phyloP scores from a whole-genome alignment of 2,329 filamentous ascomycete species.

The Trichoderma hamatum region DNA sequence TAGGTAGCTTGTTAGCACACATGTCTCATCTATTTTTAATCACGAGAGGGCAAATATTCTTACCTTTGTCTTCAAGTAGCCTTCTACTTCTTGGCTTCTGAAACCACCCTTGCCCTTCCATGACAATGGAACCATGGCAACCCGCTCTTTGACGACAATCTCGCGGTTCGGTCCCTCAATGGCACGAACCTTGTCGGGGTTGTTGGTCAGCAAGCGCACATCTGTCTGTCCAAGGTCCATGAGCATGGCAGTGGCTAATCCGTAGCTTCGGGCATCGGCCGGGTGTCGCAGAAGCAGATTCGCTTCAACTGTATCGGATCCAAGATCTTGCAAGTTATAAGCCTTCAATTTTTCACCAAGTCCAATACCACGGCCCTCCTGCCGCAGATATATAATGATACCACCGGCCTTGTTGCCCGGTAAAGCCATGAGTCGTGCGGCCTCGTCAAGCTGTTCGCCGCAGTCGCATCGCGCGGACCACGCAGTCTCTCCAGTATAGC shows the following conservation, averaged over 20 bases:
- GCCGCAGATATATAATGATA: slow-evolving; percentile 92
- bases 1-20: slow-evolving; percentile 41
- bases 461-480: slow-evolving; percentile 98
- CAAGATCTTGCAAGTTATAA: slow-evolving; percentile 95
- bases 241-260: slow-evolving; percentile 93
- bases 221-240: slow-evolving; percentile 79
- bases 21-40: background rate
- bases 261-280: slow-evolving; percentile 92
- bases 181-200: slow-evolving; percentile 93
- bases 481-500: slow-evolving; percentile 97
- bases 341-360: slow-evolving; percentile 95
- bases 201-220: slow-evolving; percentile 88
- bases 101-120: slow-evolving; percentile 89
- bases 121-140: slow-evolving; percentile 92
- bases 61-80: slow-evolving; percentile 94
- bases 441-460: slow-evolving; percentile 96
- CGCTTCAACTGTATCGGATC: slow-evolving; percentile 96
- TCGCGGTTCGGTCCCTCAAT: slow-evolving; percentile 91
- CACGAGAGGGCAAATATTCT: slow-evolving; percentile 36
- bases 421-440: slow-evolving; percentile 86
- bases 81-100: slow-evolving; percentile 84
- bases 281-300: slow-evolving; percentile 90
- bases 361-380: slow-evolving; percentile 94
- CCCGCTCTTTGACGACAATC: slow-evolving; percentile 82
- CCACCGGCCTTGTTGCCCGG: slow-evolving; percentile 68